phyloP scores from a whole-genome alignment of 2,329 filamentous ascomycete species.

The Sporothrix protearum region DNA sequence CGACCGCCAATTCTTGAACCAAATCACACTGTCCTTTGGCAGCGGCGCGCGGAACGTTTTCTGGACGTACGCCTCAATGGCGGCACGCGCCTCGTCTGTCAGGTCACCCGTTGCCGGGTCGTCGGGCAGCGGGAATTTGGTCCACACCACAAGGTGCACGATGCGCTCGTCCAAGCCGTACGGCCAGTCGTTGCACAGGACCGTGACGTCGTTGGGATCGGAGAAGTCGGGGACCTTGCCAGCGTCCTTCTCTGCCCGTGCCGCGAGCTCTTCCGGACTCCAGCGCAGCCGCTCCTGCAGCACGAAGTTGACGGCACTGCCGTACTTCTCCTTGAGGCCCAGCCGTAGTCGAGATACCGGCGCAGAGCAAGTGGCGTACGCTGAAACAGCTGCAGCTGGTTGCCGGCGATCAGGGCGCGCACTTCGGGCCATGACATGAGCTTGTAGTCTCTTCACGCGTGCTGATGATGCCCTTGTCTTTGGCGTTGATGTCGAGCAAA shows the following conservation, averaged over 20 bases:
- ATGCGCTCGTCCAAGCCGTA: constrained; percentile 78
- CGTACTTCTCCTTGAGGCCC: constrained; percentile 63
- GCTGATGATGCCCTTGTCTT: constrained; percentile 66
- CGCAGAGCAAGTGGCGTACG: constrained; percentile 72
- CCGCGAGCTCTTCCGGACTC: constrained; percentile 44
- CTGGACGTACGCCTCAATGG: constrained; percentile 69
- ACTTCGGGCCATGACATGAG: constrained; percentile 68
- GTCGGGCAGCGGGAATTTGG: constrained; percentile 76
- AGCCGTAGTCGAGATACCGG: constrained; percentile 70
- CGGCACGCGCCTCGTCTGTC: constrained; percentile 56
- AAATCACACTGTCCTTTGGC: constrained; percentile 56
- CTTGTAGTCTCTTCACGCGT: constrained; percentile 66
- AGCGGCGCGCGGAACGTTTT: constrained; percentile 58
- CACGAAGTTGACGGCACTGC: constrained; percentile 75
- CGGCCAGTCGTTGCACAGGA: constrained; percentile 89
- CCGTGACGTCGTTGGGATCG: constrained; percentile 37
- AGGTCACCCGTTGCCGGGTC: constrained; percentile 63
- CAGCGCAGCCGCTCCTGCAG: constrained; percentile 67
- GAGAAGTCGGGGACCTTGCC: constrained; percentile 41
- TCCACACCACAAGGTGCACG: constrained; percentile 87
- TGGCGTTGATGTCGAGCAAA: constrained; percentile 59
- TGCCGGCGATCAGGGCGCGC: constrained; percentile 56
- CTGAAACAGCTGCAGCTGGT: constrained; percentile 72
- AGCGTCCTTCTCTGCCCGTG: constrained; percentile 26
- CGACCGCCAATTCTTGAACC: constrained; percentile 86